Evolutionary conservation across 805 yeast genomes (phyloP), one percentile per base, ranked within the genome.

Genomic region (Barnettozyma vustinii): DNA sequence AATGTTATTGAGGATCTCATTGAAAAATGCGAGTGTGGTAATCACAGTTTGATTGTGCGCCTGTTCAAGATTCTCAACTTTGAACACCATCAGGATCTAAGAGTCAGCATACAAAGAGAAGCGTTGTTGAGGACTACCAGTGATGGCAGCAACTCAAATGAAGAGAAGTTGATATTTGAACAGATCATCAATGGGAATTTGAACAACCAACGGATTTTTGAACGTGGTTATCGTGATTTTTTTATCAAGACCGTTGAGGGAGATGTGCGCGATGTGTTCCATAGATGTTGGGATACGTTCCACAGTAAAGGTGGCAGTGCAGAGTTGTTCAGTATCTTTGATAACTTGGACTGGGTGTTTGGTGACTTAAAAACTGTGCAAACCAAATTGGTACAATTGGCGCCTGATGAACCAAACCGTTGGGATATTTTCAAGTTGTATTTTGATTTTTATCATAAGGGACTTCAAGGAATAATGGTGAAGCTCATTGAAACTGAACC

Each of bases 261-360:
- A 44, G 76, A 87, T 7, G 76, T 91, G 12, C 71, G 67, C 25
- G 86, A 81, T 19, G 83, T 84, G 37, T 90, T 90, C 68, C 70
- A 75, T 33, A 79, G 82, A 50, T 81, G 90, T 69, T 75, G 72
- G 57, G 78, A 75, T 50, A 75, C 75, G 50, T 83, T 73, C 60
- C 69, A 66, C 23, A 78, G 75, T 4, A 68, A 64, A 18, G 72
- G 68, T 19, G 69, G 61, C 40, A 74, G 40, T 1, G 47, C 37
- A 16, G 49, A 52, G 40, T 18, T 74, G 36, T 79, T 82, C 65
- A 74, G 73, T 16, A 80, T 89, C 1, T 72, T 87, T 49, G 83
- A 84, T 37, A 81, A 86, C 55, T 67, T 91, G 48, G 83, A 81
- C 49, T 92, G 97, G 91, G 76, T 90, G 18, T 88, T 84, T 63